These are phyloP conservation scores for Metschnikowia sp. DNA, from an alignment of 805 yeast genomes.

Conservation along the genomic window DNA sequence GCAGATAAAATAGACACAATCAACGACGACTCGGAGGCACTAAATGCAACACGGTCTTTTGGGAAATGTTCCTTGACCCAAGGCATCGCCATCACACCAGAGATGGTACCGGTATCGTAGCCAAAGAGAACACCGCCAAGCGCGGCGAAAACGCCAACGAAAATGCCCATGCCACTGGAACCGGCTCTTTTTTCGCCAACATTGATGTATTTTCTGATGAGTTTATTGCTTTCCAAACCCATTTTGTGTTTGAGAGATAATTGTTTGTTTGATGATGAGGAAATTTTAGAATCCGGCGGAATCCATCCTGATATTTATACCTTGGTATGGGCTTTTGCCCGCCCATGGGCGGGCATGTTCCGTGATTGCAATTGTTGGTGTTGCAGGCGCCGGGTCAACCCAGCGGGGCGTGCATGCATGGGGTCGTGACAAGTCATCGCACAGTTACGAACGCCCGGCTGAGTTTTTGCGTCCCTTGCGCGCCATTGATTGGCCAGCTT, in stretches of 20 bases:
- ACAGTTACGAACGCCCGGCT: constrained; percentile 3
- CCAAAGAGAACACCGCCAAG: constrained; percentile 42
- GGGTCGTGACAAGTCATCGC: constrained; percentile 1
- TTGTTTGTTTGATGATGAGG: too few relatives aligned
- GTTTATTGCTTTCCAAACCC: constrained; percentile 38
- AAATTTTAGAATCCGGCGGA: background rate
- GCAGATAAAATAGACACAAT: constrained; percentile 35
- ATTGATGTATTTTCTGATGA: constrained; percentile 35
- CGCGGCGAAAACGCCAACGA: constrained; percentile 40
- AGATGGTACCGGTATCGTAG: constrained; percentile 42
- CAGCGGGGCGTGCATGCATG: constrained; percentile 1
- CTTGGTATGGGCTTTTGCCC: background rate
- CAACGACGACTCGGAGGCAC: constrained; percentile 23
- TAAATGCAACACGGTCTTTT: constrained; percentile 14
- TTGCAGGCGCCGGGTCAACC: background rate
- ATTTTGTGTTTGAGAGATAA: constrained; percentile 13
- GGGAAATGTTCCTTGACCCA: constrained; percentile 32
- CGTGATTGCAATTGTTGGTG: background rate
- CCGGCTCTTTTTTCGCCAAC: constrained; percentile 48
- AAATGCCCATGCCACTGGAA: constrained; percentile 38
- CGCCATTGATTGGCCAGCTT: constrained; percentile 1
- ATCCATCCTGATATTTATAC: constrained; percentile 3
- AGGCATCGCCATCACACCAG: constrained; percentile 41
- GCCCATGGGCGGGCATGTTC: background rate
- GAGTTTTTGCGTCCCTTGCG: background rate